Evolutionary conservation across 306 rosid species (phyloP), one percentile per base, ranked within the genome.

Genomic region (Pterocarpus santalinus): DNA sequence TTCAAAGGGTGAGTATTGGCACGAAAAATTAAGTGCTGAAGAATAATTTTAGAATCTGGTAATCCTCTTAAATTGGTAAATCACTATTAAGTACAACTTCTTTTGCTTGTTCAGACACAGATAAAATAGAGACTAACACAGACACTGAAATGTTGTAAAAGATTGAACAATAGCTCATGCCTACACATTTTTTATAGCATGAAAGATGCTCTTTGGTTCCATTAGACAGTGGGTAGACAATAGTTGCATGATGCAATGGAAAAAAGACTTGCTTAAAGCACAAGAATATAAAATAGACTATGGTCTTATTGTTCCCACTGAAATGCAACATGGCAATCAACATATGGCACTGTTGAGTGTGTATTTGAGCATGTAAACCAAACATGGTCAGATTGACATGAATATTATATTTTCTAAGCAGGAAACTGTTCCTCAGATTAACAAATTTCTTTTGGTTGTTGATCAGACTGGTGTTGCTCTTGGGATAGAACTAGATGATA

Each of bases 401-500:
- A 41, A 13, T 73, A 44, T 38, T 65, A 0, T 46, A 10, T 72
- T 56, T 57, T 62, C 13, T n/a, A 41, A 52, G 80, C 41, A 57
- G 49, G 51, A 28, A 30, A 65, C 65, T 44, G 13, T 56, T 79
- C 52, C 73, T 66, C 52, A 32, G 46, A 36, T 38, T 74, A 79
- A 79, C 66, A 78, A 15, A 49, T 69, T 70, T 70, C 74, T 60
- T 5, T 73, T 79, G 73, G 60, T 72, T 86, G 82, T 77, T 67
- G 67, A 83, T 70, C 85, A 87, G 90, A 87, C 90, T 4, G 85
- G 86, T 60, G 86, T 84, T 73, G 90, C 90, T 28, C 86, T 87
- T 6, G 90, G 90, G 79, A 78, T 87, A 7, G 90, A 87, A n/a
- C 74, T 84, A 12, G 87, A 84, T 55, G 86, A 87, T 68, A 84